Base-by-base conservation (phyloP, 2,329 filamentous ascomycete genomes). In the Cytospora schulzeri region DNA sequence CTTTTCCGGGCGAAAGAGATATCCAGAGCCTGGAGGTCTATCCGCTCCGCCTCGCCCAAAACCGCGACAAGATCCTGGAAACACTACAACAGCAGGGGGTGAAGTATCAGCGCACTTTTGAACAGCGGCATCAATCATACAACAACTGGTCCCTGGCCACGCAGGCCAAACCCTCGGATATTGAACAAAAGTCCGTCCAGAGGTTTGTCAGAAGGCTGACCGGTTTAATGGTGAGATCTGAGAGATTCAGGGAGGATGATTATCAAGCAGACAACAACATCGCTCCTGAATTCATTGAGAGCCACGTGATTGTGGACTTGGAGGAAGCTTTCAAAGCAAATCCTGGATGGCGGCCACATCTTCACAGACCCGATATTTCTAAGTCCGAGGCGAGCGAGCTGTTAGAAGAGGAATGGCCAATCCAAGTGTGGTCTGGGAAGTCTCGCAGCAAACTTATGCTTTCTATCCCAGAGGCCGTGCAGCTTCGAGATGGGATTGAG, bases 291-390 rank as follows among this genome's bases (percentile, higher is more conserved):
- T 57, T 55, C 14, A 57, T 62, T 8, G 60, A 62, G 4, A 56
- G 60, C 22, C 51, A 62, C 4, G 60, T 57, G 14, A 57, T 62
- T 22, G 29, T 62, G 24, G 60, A 62, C 26, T 50, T 62, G 26
- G 52, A 56, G 2, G 60, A 62, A 19, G 53, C 60, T 4, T 56
- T 56, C 51, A 45, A 56, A 19, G 48, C 53, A 19, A 31, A 48
- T 12, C 53, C 60, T 14, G n/a, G 28, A 4, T 62, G 60, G 60
- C 28, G 41, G 17, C 53, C 60, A 38, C 29, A 33, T 4, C 52
- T 60, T 12, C 22, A 60, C 29, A 55, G 24, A 33, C 53, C 53
- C 12, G 22, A 2, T 14, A 35, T 55, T 26, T 35, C n/a, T 11
- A 55, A 55, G 35, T 15, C 29, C n/a, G 28, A 4, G 12, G 17